Evolutionary conservation across 441 rosid species (phyloP).

Genomic region (Populus hybrid): DNA sequence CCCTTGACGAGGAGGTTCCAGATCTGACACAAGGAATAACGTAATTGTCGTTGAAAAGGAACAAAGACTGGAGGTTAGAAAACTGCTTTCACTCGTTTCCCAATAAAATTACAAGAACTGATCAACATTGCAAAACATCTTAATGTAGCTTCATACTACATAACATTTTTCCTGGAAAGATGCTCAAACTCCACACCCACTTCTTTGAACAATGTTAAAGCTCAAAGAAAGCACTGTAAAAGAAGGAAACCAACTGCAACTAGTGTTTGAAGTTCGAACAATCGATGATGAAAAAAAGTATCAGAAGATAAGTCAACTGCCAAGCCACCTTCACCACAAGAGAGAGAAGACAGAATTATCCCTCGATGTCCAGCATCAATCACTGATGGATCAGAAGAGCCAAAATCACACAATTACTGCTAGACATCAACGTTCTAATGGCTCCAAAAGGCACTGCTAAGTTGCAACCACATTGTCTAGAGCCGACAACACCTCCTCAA

Average conservation of each 20-base stretch:
- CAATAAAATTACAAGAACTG: background rate
- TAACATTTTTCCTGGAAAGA: background rate
- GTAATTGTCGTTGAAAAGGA: background rate
- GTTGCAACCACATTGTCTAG: background rate
- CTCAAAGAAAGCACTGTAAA: too few relatives aligned
- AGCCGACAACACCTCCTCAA: background rate
- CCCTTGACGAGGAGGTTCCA: conserved; percentile 86
- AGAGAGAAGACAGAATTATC: too few relatives aligned
- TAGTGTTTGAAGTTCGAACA: too few relatives aligned
- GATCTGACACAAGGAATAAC: conserved; percentile 41
- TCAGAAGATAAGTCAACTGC: too few relatives aligned
- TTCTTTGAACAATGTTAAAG: too few relatives aligned
- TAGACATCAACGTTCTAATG: background rate
- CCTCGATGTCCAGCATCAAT: too few relatives aligned
- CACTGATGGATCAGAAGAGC: background rate
- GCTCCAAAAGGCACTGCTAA: background rate
- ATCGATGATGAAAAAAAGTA: too few relatives aligned
- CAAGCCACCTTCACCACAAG: too few relatives aligned
- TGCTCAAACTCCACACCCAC: background rate
- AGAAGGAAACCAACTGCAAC: too few relatives aligned
- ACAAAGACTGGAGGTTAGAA: background rate
- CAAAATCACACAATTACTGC: background rate
- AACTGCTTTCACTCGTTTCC: background rate
- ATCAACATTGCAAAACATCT: background rate
- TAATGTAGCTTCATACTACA: background rate